Conservation (phyloP, 148 eudicot genomes). For the Rhododendron ovatum region DNA sequence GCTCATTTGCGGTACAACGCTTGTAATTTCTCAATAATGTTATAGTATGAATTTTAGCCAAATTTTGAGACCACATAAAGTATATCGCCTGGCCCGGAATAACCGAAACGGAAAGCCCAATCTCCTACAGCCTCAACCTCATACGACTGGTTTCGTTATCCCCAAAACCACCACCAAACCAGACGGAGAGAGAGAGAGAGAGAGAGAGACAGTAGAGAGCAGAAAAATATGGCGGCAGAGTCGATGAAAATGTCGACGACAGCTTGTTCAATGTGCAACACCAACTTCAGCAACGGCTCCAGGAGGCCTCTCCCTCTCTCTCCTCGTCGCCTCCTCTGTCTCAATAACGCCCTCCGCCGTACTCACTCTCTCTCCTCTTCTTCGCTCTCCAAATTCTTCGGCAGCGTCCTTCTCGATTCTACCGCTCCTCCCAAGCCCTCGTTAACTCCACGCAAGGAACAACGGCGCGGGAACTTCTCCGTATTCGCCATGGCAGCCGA, state of each 20-base stretch:
- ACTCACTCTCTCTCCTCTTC: neutral
- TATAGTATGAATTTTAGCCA: neutral
- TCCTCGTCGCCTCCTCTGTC: constrained; percentile 26
- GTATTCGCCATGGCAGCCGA: constrained; percentile 64
- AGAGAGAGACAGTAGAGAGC: neutral
- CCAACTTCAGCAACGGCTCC: constrained; percentile 34
- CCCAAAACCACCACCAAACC: neutral
- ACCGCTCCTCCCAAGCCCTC: constrained; percentile 13
- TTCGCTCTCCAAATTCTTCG: constrained; percentile 42
- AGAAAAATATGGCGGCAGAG: constrained; percentile 29
- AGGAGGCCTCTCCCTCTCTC: constrained; percentile 30
- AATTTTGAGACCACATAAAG: neutral
- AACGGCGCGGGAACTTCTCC: constrained; percentile 34
- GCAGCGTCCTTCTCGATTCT: constrained; percentile 26
- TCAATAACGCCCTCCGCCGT: constrained; percentile 15
- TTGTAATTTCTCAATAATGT: too few species aligned
- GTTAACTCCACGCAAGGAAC: constrained; percentile 13
- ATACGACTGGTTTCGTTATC: neutral
- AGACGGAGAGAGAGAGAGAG: neutral
- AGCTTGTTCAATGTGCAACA: constrained; percentile 41
- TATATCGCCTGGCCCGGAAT: neutral
- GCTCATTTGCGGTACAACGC: too few species aligned
- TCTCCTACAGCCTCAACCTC: neutral
- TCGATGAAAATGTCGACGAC: constrained; percentile 20
- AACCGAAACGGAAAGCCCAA: neutral